phyloP scores from a whole-genome alignment of 2,329 filamentous ascomycete species.

The Clathrospora elynae region DNA sequence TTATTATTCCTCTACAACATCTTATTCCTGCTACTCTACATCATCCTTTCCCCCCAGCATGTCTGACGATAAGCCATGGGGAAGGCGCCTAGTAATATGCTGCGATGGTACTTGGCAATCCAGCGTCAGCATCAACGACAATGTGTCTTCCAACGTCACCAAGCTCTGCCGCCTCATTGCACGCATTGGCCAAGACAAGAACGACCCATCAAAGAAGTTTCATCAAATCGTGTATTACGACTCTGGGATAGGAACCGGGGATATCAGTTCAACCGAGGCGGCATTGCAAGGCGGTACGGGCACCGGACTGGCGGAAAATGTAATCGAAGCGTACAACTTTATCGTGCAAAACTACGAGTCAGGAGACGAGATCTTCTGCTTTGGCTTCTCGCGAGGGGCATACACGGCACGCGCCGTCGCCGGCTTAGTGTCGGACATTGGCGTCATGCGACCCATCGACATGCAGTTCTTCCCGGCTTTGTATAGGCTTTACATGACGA shows the following conservation, averaged over 20 bases:
- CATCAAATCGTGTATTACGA: constrained; percentile 48
- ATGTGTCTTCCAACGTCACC: constrained; percentile 45
- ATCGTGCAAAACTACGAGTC: constrained; percentile 56
- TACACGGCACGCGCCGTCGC: constrained; percentile 53
- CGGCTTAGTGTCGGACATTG: constrained; percentile 53
- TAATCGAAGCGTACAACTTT: constrained; percentile 58
- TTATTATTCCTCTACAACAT: neutral
- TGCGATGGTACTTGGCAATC: constrained; percentile 49
- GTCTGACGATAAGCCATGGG: constrained; percentile 33
- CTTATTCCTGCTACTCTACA: neutral
- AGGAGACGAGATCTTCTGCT: constrained; percentile 56
- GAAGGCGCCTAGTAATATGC: constrained; percentile 43
- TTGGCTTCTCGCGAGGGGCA: constrained; percentile 55
- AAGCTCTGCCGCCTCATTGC: constrained; percentile 42
- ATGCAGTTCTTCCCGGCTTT: constrained; percentile 54
- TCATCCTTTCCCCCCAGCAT: constrained; percentile 9
- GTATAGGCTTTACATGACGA: constrained; percentile 46
- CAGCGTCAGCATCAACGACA: constrained; percentile 36
- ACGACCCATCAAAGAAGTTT: constrained; percentile 33
- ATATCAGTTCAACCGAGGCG: constrained; percentile 31
- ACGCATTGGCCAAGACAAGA: constrained; percentile 33
- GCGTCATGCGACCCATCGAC: constrained; percentile 53
- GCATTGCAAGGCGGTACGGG: constrained; percentile 50
- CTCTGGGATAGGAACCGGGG: constrained; percentile 42
- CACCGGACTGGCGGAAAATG: constrained; percentile 54